Base-by-base conservation (phyloP, 768 basidiomycete genomes). In the Tricholoma saponaceum region DNA sequence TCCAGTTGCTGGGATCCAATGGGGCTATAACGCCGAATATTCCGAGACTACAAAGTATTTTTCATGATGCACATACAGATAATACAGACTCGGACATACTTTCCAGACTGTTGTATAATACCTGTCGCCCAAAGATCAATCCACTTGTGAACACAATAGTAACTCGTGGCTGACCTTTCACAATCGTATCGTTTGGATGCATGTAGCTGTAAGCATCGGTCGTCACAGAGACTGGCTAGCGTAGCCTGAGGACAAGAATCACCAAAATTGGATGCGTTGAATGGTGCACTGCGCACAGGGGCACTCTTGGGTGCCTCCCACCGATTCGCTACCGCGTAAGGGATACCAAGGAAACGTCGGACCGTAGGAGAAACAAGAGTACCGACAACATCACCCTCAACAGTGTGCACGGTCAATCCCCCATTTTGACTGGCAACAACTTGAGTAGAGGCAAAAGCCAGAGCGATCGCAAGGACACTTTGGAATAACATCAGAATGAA, bases 191-290 rank as follows among this genome's bases (percentile, higher is more conserved):
- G n/a, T 69, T 61, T 8, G 70, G 70, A 59, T 74, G 68, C n/a
- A n/a, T n/a, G n/a, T n/a, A n/a, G n/a, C n/a, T n/a, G n/a, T 73
- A 76, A 0, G 66, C 67, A 58, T 74, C 74, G 41, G 65, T 65
- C 2, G 72, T n/a, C n/a, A n/a, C n/a, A n/a, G n/a, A n/a, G n/a
- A n/a, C 28, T 28, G 28, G 28, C 28, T 28, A 4, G 28, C 13
- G 70, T 37, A 3, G 54, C 56, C 60, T 74, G 72, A 1, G 62
- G 44, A 56, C 74, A 76, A 10, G 69, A 65, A 53, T 69, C 66
- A 0, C 71, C 67, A 50, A 70, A 76, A 13, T 44, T 54, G 1
- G 65, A 67, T 13, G 73, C 72, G 13, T 64, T 50, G 28, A 74
- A 60, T 1, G 60, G 47, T 12, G 55, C 43, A 1, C 49, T 37